These are phyloP conservation scores for Chimonanthus praecox DNA, from an alignment of 164 flowering plant genomes.

Conservation along the genomic window DNA sequence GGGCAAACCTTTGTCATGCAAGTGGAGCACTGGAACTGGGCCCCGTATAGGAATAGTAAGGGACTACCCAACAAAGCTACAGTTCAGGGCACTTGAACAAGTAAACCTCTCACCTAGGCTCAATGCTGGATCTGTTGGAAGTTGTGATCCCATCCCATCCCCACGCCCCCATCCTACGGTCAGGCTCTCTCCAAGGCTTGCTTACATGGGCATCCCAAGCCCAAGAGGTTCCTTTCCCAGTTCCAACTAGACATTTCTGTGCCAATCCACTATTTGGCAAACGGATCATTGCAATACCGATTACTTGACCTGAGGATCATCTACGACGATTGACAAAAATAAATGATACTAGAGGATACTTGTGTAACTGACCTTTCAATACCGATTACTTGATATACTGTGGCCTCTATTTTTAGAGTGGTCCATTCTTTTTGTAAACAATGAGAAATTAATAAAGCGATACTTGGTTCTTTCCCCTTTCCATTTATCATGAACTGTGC, in stretches of 20 bases:
- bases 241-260: neutral
- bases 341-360: neutral
- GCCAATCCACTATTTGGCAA: neutral
- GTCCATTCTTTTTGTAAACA: no score
- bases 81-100: conserved; percentile 66
- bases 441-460: no score
- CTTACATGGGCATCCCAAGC: conserved; percentile 76
- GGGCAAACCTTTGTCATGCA: conserved; percentile 53
- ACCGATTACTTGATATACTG: neutral
- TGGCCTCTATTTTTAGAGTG: no score
- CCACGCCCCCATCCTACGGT: conserved; percentile 77
- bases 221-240: conserved; percentile 28
- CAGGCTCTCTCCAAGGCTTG: conserved; percentile 68
- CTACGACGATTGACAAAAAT: neutral
- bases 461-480: no score
- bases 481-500: no score
- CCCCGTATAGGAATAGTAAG: conserved; percentile 78
- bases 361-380: neutral
- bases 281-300: neutral
- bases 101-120: conserved; percentile 60
- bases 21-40: conserved; percentile 75
- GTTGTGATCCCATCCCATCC: conserved; percentile 61
- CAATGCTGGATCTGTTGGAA: conserved; percentile 19
- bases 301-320: neutral
- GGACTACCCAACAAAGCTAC: conserved; percentile 75